These are phyloP conservation scores for Syzygium grande DNA, from an alignment of 345 rosid species.

Conservation along the genomic window DNA sequence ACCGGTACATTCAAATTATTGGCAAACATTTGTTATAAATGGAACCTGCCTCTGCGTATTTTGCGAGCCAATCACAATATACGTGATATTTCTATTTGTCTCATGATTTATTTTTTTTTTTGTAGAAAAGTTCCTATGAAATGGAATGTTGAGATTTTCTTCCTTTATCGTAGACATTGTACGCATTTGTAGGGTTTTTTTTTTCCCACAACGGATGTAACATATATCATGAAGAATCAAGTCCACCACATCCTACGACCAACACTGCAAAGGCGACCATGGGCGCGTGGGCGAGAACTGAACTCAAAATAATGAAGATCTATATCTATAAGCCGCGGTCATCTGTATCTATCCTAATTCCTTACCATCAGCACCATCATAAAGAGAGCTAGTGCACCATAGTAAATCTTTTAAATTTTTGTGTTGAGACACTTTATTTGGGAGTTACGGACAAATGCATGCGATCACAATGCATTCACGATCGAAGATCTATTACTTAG, in stretches of 20 bases:
- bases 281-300: background rate
- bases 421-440: background rate
- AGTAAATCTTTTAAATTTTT: background rate
- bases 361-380: background rate
- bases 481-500: background rate
- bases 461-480: fast-evolving
- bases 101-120: background rate
- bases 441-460: background rate
- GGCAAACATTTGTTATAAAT: background rate
- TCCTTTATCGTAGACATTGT: background rate
- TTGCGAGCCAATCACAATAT: background rate
- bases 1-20: background rate
- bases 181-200: background rate
- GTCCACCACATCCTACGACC: background rate
- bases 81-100: background rate
- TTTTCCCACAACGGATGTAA: background rate
- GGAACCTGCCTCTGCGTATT: background rate
- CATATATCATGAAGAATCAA: background rate
- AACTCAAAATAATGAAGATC: background rate
- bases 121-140: background rate
- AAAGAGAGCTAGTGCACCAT: background rate
- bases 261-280: background rate
- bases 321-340: background rate
- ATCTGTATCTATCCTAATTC: background rate
- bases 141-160: background rate